These are phyloP conservation scores for Auricularia sp. DNA, from an alignment of 768 basidiomycete species.

Conservation along the genomic window DNA sequence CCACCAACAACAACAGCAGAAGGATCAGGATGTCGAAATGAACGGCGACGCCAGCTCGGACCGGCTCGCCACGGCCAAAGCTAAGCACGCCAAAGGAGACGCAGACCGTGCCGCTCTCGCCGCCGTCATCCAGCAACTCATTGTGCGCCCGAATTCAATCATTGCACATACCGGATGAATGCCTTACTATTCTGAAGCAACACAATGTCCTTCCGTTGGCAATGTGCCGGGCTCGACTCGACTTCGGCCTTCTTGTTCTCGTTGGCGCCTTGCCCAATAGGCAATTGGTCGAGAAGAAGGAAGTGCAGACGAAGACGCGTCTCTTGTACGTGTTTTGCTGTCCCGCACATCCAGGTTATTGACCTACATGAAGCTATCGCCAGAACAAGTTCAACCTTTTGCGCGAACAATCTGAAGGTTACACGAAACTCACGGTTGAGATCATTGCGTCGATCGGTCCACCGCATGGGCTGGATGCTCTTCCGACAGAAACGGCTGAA, in stretches of 20 bases:
- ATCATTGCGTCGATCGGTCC: conserved; percentile 68
- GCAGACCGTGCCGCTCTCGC: conserved; percentile 53
- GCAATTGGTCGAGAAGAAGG: conserved; percentile 59
- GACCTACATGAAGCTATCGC: conserved; percentile 57
- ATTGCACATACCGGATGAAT: background rate
- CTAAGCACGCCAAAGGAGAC: conserved; percentile 41
- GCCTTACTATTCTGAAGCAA: conserved; percentile 30
- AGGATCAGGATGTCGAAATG: conserved; percentile 19
- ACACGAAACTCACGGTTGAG: conserved; percentile 83
- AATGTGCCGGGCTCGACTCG: conserved; percentile 66
- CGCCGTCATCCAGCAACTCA: conserved; percentile 45
- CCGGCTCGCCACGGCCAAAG: conserved; percentile 12
- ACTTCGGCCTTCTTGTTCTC: conserved; percentile 48
- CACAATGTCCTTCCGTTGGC: conserved; percentile 44
- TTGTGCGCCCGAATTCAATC: conserved; percentile 29
- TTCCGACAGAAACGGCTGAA: conserved; percentile 45
- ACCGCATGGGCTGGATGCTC: conserved; percentile 44
- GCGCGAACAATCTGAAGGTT: conserved; percentile 95
- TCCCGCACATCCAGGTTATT: conserved; percentile 2
- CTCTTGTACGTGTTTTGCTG: conserved; percentile 49
- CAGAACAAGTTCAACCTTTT: conserved; percentile 98
- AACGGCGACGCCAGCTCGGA: conserved; percentile 13
- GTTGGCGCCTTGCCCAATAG: conserved; percentile 66
- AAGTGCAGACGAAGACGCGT: conserved; percentile 68
- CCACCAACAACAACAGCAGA: conserved; percentile 12